phyloP scores from a whole-genome alignment of 208 protist species.

The Acanthamoeba quina region DNA sequence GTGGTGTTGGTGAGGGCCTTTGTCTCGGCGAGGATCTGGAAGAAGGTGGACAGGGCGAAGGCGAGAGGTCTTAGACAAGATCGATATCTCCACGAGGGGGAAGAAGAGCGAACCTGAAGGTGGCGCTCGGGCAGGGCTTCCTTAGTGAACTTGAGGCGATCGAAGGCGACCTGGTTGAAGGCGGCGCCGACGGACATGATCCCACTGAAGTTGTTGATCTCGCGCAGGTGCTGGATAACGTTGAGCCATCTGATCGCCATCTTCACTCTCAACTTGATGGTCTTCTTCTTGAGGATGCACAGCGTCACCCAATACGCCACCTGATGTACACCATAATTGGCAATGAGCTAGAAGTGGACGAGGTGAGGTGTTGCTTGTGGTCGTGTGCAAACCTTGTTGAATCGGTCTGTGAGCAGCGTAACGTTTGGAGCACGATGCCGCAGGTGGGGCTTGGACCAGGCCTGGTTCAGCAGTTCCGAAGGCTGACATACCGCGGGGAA shows the following conservation, averaged over 20 bases:
- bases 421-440: constrained; percentile 21
- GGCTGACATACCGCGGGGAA: not conserved
- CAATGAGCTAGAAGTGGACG: no score
- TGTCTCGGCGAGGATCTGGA: not conserved
- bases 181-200: constrained; percentile 72
- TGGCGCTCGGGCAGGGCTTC: constrained; percentile 42
- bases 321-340: not conserved
- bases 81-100: not conserved
- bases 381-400: constrained; percentile 46
- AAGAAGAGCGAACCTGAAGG: not conserved
- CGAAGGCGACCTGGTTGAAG: constrained; percentile 51
- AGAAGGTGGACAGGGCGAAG: not conserved
- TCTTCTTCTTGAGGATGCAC: constrained; percentile 6
- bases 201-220: constrained; percentile 79
- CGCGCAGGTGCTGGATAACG: constrained; percentile 64
- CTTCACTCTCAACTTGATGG: constrained; percentile 12
- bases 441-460: constrained; percentile 62
- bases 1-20: not conserved
- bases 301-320: constrained; percentile 24
- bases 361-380: no score
- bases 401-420: not conserved
- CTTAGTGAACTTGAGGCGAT: constrained; percentile 63
- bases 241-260: constrained; percentile 64
- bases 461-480: constrained; percentile 62
- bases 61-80: not conserved